Evolutionary conservation across 768 basidiomycete genomes (phyloP).

Genomic region (Rhodotorula graminis): DNA sequence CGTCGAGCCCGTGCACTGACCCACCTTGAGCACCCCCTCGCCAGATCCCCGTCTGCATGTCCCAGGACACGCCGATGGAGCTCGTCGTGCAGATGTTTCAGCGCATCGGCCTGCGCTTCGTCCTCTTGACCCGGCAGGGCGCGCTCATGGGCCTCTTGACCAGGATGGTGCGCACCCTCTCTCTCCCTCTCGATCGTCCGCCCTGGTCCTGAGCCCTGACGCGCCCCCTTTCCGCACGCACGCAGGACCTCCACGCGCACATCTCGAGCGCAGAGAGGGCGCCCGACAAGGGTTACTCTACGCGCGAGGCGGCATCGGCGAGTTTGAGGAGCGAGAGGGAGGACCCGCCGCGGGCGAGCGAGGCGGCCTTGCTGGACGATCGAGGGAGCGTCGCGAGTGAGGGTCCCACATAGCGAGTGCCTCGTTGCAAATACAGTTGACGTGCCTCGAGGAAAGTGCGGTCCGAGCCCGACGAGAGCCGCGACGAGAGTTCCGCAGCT

Average conservation of each 20-base stretch:
- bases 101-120: conserved; percentile 33
- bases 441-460: too few species aligned
- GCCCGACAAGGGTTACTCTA: background rate
- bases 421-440: too few species aligned
- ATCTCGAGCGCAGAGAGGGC: background rate
- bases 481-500: too few species aligned
- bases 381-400: conserved; percentile 17
- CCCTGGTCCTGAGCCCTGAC: too few species aligned
- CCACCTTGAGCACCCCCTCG: too few species aligned
- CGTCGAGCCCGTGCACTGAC: too few species aligned
- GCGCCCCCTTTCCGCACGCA: background rate
- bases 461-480: too few species aligned
- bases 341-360: background rate
- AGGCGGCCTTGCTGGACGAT: conserved; percentile 24
- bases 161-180: conserved; percentile 28
- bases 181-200: background rate
- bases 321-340: background rate
- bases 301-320: too few species aligned
- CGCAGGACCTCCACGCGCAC: conserved; percentile 34
- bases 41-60: conserved; percentile 36
- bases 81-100: conserved; percentile 43
- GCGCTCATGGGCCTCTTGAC: conserved; percentile 32
- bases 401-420: background rate
- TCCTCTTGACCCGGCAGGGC: conserved; percentile 34
- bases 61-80: conserved; percentile 38